Evolutionary conservation across 2,329 filamentous ascomycete genomes (phyloP), one percentile per base, ranked within the genome.

Genomic region (Pseudogymnoascus sp.): DNA sequence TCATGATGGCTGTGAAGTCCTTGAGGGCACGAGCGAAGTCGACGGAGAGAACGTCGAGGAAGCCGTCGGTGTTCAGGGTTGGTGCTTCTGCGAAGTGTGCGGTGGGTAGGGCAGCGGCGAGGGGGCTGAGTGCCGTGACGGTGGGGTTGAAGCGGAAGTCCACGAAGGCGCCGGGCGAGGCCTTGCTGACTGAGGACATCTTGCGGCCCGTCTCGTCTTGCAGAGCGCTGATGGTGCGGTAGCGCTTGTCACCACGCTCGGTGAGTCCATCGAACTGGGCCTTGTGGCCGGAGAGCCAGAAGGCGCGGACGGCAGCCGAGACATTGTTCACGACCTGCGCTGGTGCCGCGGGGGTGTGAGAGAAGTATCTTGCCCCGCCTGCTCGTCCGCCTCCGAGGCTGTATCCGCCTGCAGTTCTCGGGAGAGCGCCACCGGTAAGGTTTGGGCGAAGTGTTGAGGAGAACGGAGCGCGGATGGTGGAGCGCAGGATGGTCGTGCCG

Each of bases 251-350:
- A 50, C 93, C 93, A 10, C 82, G 85, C 14, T 84, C 76, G 62
- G 87, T 86, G 47, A 88, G 74, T 11, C 93, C 93, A 73, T 96
- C 90, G 70, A 93, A 97, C 64, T 90, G 89, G 8, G 89, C 87
- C 74, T 93, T 95, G 71, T 96, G 86, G 0, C 95, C 95, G 0
- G 90, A 92, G n/a, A 96, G 81, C 77, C 91, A 88, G 76, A 99
- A 97, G 11, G 92, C 93, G 62, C 95, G 86, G 71, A 97, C 87
- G 4, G 92, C 95, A 69, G 92, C 87, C 11, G 91, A 96, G n/a
- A 97, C 93, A 76, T 96, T 96, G 75, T 95, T 89, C 61, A 97
- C 85, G 56, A 97, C 91, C 74, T 97, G 91, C 1, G 93, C 91
- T 40, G 91, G 92, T 6, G 88, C 85, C 8, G 90, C 88, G 1